These are phyloP conservation scores for Epichloe uncinata DNA, from an alignment of 2,329 filamentous ascomycete species.

Conservation along the genomic window DNA sequence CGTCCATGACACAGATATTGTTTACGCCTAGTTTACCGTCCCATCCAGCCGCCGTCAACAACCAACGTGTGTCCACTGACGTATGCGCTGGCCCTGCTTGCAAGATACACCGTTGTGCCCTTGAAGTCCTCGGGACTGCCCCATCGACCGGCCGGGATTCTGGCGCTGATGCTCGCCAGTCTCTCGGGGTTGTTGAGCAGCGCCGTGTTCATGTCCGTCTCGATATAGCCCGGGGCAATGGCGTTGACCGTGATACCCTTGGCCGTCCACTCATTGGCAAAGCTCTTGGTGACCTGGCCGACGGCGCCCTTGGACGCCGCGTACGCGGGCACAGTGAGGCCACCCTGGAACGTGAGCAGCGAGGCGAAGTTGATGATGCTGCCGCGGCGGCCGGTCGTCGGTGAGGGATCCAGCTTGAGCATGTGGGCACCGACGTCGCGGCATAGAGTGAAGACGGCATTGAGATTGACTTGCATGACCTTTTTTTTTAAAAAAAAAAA, in stretches of 20 bases:
- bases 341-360: conserved; percentile 73
- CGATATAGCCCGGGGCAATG: conserved; percentile 81
- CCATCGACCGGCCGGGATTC: conserved; percentile 79
- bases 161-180: conserved; percentile 57
- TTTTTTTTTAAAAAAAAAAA: conserved; percentile 9
- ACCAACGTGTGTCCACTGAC: conserved; percentile 71
- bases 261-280: conserved; percentile 77
- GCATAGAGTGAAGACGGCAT: conserved; percentile 63
- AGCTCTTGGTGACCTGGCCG: conserved; percentile 69
- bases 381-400: conserved; percentile 43
- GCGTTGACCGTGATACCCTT: conserved; percentile 75
- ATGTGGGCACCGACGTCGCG: conserved; percentile 71
- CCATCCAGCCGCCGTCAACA: conserved; percentile 92
- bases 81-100: conserved; percentile 64
- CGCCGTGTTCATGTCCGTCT: conserved; percentile 87
- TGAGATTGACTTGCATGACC: conserved; percentile 81
- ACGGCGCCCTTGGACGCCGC: conserved; percentile 77
- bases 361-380: conserved; percentile 76
- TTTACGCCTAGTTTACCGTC: conserved; percentile 35
- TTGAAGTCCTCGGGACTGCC: conserved; percentile 79
- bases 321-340: conserved; percentile 79
- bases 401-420: conserved; percentile 40
- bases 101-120: conserved; percentile 65
- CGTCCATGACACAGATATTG: too few relatives aligned
- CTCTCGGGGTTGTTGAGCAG: conserved; percentile 59